phyloP scores from a whole-genome alignment of 2,329 filamentous ascomycete genomes.

The Botrytis deweyae region DNA sequence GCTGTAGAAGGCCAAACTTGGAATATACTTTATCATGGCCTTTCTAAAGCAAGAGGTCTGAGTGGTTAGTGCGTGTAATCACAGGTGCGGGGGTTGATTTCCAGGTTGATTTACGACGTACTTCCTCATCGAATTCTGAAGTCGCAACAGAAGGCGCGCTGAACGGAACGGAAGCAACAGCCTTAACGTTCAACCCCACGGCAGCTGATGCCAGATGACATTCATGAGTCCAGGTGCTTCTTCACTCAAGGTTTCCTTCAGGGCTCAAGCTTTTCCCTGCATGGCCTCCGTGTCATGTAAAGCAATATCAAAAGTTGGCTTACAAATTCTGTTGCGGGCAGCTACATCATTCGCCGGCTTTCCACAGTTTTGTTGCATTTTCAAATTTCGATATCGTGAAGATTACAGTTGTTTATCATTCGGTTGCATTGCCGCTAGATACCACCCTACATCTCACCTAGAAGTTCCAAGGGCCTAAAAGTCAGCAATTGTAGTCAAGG shows the following conservation, averaged over 20 bases:
- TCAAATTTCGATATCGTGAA: not conserved
- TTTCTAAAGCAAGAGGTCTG: conserved; percentile 9
- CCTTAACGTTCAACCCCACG: conserved; percentile 14
- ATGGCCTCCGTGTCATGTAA: not conserved
- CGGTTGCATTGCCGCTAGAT: not conserved
- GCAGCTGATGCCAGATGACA: conserved; percentile 10
- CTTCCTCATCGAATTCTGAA: conserved; percentile 11
- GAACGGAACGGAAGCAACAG: conserved; percentile 17
- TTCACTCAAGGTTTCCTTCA: not conserved
- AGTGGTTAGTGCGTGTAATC: conserved; percentile 17
- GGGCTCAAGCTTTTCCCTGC: conserved; percentile 10
- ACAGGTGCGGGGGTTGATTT: not conserved
- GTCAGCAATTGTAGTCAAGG: conserved; percentile 13
- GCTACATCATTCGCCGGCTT: conserved; percentile 6
- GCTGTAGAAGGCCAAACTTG: conserved; percentile 15
- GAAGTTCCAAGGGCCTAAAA: not conserved
- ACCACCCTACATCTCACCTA: conserved; percentile 14
- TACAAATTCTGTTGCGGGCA: not conserved
- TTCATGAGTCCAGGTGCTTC: conserved; percentile 2
- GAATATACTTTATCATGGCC: not conserved
- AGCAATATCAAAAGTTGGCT: not conserved
- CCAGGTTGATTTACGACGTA: conserved; percentile 10
- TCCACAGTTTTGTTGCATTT: conserved; percentile 3
- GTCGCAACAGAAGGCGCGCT: conserved; percentile 19
- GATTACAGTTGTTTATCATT: not conserved